Evolutionary conservation across 805 yeast species (phyloP).

Genomic region (Ogataea salicorniae): DNA sequence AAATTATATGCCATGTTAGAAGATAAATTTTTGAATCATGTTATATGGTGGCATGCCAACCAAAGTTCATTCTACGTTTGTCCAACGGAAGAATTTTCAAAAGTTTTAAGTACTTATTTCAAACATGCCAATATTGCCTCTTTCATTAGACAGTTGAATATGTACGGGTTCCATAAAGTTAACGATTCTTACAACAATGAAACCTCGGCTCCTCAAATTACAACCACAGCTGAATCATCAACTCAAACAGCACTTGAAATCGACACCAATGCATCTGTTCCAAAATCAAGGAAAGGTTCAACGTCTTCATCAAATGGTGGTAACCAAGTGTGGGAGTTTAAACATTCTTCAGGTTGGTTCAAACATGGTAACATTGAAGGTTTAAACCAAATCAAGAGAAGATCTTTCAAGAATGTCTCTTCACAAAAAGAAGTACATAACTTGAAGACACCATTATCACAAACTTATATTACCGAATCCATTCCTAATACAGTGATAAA

Average conservation of each 20-base stretch:
- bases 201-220: neutral
- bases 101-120: constrained; percentile 61
- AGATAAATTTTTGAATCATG: constrained; percentile 61
- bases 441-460: constrained; percentile 16
- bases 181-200: constrained; percentile 38
- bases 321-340: constrained; percentile 69
- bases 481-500: neutral
- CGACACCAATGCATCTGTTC: constrained; percentile 4
- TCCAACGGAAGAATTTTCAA: constrained; percentile 84
- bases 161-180: constrained; percentile 81
- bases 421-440: constrained; percentile 28
- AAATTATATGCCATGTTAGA: constrained; percentile 89
- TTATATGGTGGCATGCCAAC: constrained; percentile 79
- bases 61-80: constrained; percentile 67
- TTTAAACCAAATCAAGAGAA: constrained; percentile 69
- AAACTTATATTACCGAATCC: constrained; percentile 6
- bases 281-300: constrained; percentile 20
- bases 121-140: constrained; percentile 79
- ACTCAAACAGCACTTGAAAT: constrained; percentile 2
- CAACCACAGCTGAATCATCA: constrained; percentile 14
- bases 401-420: constrained; percentile 41
- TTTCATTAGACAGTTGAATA: constrained; percentile 72
- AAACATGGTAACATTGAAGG: constrained; percentile 75
- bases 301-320: constrained; percentile 13
- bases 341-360: constrained; percentile 74